phyloP scores from a whole-genome alignment of 805 yeast species.

The Monosporozyma solicola region DNA sequence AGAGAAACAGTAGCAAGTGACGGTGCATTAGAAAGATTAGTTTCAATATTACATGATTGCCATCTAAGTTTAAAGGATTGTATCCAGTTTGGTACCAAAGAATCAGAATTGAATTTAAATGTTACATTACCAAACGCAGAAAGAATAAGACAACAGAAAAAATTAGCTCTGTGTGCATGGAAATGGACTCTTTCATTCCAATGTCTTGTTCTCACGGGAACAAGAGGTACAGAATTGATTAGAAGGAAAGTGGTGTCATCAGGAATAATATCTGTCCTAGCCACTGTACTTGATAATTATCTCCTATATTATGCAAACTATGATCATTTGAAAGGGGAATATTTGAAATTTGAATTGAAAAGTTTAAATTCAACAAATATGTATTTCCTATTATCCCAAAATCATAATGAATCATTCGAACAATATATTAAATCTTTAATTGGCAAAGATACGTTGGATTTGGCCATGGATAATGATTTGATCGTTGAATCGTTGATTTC shows the following conservation, averaged over 20 bases:
- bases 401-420: constrained; percentile 13
- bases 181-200: constrained; percentile 95
- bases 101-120: constrained; percentile 11
- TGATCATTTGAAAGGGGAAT: constrained; percentile 20
- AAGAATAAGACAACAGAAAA: constrained; percentile 28
- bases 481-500: constrained; percentile 1
- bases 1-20: constrained; percentile 82
- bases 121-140: constrained; percentile 14
- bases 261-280: constrained; percentile 82
- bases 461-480: constrained; percentile 9
- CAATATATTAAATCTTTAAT: constrained; percentile 10
- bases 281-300: constrained; percentile 87
- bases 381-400: constrained; percentile 12
- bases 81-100: constrained; percentile 5
- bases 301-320: constrained; percentile 34
- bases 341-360: constrained; percentile 13
- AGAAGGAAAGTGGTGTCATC: constrained; percentile 83
- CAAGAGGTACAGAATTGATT: constrained; percentile 83
- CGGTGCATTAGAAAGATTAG: constrained; percentile 86
- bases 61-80: constrained; percentile 29
- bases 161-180: constrained; percentile 67
- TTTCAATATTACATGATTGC: constrained; percentile 79
- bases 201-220: constrained; percentile 83
- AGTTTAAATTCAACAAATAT: constrained; percentile 11
- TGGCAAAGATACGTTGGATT: constrained; percentile 12